A percentile compares a stretch with the other conserved stretches of the same genome.
These are phyloP conservation scores for Vigna hirtella DNA, from an alignment of 306 rosid genomes.

Conservation along the genomic window DNA sequence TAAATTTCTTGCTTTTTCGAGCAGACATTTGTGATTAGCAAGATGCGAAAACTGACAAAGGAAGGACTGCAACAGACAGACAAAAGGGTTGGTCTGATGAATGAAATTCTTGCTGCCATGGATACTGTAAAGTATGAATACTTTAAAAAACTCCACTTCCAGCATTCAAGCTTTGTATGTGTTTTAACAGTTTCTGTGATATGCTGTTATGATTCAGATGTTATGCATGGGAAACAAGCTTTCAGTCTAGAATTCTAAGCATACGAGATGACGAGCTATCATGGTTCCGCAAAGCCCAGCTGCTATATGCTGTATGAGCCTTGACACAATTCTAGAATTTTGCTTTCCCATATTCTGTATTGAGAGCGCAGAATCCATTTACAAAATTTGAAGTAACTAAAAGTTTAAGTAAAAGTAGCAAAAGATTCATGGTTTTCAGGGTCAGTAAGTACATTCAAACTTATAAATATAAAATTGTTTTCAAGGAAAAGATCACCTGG, in stretches of 20 bases:
- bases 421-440: conserved; percentile 7
- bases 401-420: conserved; percentile 1
- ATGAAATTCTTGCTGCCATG: conserved; percentile 90
- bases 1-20: conserved; percentile 6
- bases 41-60: conserved; percentile 75
- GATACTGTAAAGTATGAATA: conserved; percentile 82
- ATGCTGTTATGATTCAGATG: conserved; percentile 67
- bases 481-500: conserved; percentile 3
- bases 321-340: conserved; percentile 37
- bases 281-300: conserved; percentile 74
- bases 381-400: conserved; percentile 31
- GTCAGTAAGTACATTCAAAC: background rate
- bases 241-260: conserved; percentile 70
- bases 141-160: background rate
- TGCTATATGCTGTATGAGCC: conserved; percentile 72
- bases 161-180: conserved; percentile 2
- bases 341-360: background rate
- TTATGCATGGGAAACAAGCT: conserved; percentile 94
- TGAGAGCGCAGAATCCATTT: background rate
- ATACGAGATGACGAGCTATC: conserved; percentile 70
- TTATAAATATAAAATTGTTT: conserved; percentile 10
- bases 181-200: conserved; percentile 31
- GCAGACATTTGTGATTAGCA: conserved; percentile 70
- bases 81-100: conserved; percentile 88
- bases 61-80: conserved; percentile 81